Evolutionary conservation across 2,329 filamentous ascomycete genomes (phyloP).

Genomic region (Knufia fluminis): DNA sequence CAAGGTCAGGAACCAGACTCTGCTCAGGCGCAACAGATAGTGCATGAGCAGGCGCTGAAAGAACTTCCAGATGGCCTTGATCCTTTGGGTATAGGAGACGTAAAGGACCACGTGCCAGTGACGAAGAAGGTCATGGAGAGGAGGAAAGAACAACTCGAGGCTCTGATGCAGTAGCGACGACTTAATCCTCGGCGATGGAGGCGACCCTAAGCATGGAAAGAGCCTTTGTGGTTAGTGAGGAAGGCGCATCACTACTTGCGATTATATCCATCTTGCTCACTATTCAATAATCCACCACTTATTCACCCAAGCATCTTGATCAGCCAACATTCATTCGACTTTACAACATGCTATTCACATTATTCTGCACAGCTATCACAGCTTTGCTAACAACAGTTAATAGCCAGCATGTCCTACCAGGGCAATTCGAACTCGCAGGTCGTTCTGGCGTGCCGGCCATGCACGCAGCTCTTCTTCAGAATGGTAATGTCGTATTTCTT

Average conservation of each 20-base stretch:
- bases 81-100: slow-evolving; percentile 22
- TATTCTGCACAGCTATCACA: neutral
- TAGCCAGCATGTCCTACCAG: slow-evolving; percentile 31
- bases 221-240: neutral
- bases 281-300: too few species aligned
- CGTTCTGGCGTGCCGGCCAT: slow-evolving; percentile 54
- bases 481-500: slow-evolving; percentile 51
- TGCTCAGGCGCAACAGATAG: neutral
- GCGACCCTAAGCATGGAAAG: neutral
- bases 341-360: neutral
- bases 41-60: slow-evolving; percentile 6
- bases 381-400: slow-evolving; percentile 17
- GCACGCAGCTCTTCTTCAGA: slow-evolving; percentile 50
- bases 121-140: slow-evolving; percentile 14
- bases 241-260: neutral
- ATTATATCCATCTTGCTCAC: too few species aligned
- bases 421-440: slow-evolving; percentile 40
- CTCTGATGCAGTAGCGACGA: slow-evolving; percentile 17
- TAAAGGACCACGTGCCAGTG: slow-evolving; percentile 17
- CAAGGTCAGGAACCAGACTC: slow-evolving; percentile 3
- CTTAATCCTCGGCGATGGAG: neutral
- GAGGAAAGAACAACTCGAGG: slow-evolving; percentile 20
- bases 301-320: neutral
- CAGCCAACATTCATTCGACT: neutral
- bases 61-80: slow-evolving; percentile 19